Base-by-base conservation (phyloP, 148 eudicot genomes). In the Chenopodium quinoa region DNA sequence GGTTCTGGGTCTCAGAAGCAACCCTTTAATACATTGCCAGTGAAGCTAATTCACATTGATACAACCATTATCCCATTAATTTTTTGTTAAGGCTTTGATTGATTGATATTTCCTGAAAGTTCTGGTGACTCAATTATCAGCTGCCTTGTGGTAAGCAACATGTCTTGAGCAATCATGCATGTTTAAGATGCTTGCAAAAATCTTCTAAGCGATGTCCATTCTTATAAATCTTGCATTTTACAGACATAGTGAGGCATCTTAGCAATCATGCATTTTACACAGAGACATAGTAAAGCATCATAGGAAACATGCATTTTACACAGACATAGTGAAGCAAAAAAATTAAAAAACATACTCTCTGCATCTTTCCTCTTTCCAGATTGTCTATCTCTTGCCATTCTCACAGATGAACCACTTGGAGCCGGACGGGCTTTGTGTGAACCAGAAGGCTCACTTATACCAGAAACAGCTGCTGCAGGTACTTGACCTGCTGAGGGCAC, bases 361-460 rank as follows among this genome's bases (percentile, higher is more conserved):
- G 73, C 58, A 77, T 86, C 85, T 91, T 89, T 96, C 82, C 92
- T 89, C 84, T 93, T 96, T 73, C 89, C 90, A 72, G 91, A 78
- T 60, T 88, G 91, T 78, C 92, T 82, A 77, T 90, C 94, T 86
- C 91, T 85, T 13, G 88, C 72, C 82, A 85, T 84, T 79, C 91
- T 91, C 64, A 73, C 86, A 71, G 92, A 90, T 73, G 89, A 87
- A 84, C 85, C 85, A 80, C 92, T 91, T 9, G 80, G 85, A 84
- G 37, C 85, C 50, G 89, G 89, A 78, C 83, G 89, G 23, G 84
- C 79, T 85, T 82, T 93, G 87, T 81, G 90, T 44, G 89, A 88
- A 83, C 94, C 97, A 77, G 97, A 91, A 54, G 89, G 85, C 68
- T 92, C 95, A 64, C 92, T 95, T 12, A 91, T 79, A 85, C 82